Percentiles rank a stretch among this genome's conserved stretches.
These are phyloP conservation scores for Peribolospora baueri DNA, from an alignment of 768 basidiomycete species.

Conservation along the genomic window DNA sequence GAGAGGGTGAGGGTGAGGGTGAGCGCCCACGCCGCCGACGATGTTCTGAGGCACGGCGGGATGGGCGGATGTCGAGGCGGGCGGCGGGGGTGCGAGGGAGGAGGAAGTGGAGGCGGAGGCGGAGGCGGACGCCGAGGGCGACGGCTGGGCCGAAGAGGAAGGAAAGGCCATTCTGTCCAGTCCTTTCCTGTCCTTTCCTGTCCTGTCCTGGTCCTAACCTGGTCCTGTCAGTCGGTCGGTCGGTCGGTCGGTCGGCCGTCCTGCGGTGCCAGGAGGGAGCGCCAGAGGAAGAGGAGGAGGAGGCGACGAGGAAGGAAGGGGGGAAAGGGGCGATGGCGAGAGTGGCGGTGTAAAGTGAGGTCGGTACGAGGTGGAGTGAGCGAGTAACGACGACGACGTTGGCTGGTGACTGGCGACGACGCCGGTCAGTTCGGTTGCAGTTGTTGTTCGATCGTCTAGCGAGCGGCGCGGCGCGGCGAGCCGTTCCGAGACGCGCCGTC, in stretches of 20 bases:
- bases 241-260: too few relatives aligned
- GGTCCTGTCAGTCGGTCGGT: background rate
- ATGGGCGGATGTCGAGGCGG: slow-evolving; percentile 3
- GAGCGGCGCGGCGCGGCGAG: too few relatives aligned
- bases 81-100: slow-evolving; percentile 5
- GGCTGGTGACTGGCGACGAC: too few relatives aligned
- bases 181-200: background rate
- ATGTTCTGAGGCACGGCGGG: background rate
- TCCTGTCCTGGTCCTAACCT: background rate
- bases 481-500: too few relatives aligned
- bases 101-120: slow-evolving; percentile 1
- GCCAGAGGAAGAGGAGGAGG: background rate
- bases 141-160: background rate
- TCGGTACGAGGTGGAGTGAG: too few relatives aligned
- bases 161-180: background rate
- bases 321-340: background rate
- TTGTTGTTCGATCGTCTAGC: too few relatives aligned
- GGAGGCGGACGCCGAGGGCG: background rate
- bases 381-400: too few relatives aligned
- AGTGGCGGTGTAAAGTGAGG: too few relatives aligned
- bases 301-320: background rate
- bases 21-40: background rate
- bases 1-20: too few relatives aligned
- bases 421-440: too few relatives aligned
- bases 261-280: too few relatives aligned